Evolutionary conservation across 805 yeast species (phyloP), one percentile per base, ranked within the genome.

Genomic region (Wickerhamomyces chaumierensis): DNA sequence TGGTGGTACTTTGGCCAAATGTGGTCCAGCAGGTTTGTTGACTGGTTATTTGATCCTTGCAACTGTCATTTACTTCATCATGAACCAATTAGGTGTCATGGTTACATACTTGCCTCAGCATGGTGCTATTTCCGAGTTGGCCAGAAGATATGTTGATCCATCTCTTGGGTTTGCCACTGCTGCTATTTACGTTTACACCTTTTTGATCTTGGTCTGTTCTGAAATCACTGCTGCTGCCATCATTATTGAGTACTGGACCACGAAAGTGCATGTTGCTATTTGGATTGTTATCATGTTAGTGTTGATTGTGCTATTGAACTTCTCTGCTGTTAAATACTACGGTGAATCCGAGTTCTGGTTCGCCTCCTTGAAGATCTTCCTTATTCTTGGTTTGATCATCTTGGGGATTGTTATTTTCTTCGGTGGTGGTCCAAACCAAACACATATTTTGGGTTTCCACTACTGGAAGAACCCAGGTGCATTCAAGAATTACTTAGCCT

Each of bases 21-120:
- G 85, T 55, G 90, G 92, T 23, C 90, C 92, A n/a, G 83, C 80
- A 1, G 73, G 73, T 20, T 47, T 75, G 31, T 65, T 83, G 31
- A 61, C 75, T 19, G 76, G 86, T 13, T 83, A 81, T 53, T 46
- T 75, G 21, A 60, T 78, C 36, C 69, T 82, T 52, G 78, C 84
- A 9, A 60, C 73, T 34, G 74, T 78, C 39, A 77, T 81, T 31
- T 81, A 71, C 58, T 70, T 73, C 45, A 73, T 80, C 36, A 78
- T 78, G 79, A 69, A 69, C 50, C 64, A 73, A 35, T 60, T 79
- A 38, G 83, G 82, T 41, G 86, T 79, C 56, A 73, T 79, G 66
- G 82, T 79, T 15, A 68, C 81, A 31, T 78, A 63, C 47, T 42
- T 72, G 17, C 81, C 81, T 1, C 59, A 78, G 37, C 73, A 76